Conservation (phyloP, 2,329 filamentous ascomycete species). For the Cladophialophora bantiana region DNA sequence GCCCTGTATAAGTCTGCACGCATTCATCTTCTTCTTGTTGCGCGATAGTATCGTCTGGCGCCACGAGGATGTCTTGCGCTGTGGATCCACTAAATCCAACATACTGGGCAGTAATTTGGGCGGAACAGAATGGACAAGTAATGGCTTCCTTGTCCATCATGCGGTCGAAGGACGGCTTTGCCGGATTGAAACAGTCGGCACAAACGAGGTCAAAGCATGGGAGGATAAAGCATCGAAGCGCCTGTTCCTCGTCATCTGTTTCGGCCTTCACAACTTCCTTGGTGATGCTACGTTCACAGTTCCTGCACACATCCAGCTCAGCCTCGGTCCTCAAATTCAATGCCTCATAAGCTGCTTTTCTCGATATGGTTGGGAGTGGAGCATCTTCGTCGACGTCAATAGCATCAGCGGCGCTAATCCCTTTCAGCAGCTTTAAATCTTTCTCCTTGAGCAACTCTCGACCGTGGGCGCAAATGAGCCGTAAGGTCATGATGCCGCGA, state of each 20-base stretch:
- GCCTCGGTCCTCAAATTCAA: conserved; percentile 84
- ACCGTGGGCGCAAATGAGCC: conserved; percentile 92
- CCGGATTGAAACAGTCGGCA: conserved; percentile 70
- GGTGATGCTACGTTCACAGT: conserved; percentile 71
- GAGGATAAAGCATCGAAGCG: conserved; percentile 76
- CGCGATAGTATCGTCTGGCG: conserved; percentile 63
- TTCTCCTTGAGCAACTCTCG: conserved; percentile 85
- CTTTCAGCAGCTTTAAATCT: conserved; percentile 80
- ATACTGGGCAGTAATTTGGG: conserved; percentile 68
- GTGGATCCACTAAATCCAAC: conserved; percentile 71
- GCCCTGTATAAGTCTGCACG: conserved; percentile 70
- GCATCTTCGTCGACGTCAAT: conserved; percentile 86
- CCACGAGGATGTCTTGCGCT: conserved; percentile 57
- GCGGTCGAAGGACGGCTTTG: conserved; percentile 62
- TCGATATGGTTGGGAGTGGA: conserved; percentile 63
- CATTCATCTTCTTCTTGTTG: conserved; percentile 45
- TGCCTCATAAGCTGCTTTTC: conserved; percentile 82
- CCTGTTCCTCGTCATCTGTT: conserved; percentile 60
- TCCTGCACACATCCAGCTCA: conserved; percentile 74
- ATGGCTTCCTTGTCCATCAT: conserved; percentile 56
- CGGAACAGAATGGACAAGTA: conserved; percentile 73
- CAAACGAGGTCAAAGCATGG: conserved; percentile 89
- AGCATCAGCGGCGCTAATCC: conserved; percentile 80
- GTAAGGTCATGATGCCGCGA: conserved; percentile 86
- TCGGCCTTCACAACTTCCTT: conserved; percentile 59